Percentiles rank a stretch among this genome's conserved stretches.
phyloP scores from a whole-genome alignment of 169 alveolate species.

The Plasmodium sp. region DNA sequence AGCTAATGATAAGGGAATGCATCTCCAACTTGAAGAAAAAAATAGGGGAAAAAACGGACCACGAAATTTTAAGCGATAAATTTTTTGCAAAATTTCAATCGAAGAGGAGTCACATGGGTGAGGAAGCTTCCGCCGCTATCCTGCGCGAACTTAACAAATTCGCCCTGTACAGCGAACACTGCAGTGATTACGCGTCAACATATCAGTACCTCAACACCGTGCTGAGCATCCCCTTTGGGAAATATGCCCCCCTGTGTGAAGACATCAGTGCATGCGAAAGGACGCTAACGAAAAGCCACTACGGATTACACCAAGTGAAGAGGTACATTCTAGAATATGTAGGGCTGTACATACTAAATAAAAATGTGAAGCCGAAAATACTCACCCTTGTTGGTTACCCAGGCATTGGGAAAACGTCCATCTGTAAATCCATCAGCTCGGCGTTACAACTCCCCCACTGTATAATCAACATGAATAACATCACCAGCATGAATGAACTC shows the following conservation, averaged over 20 bases:
- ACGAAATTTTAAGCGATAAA: conserved; percentile 72
- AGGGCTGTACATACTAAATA: conserved; percentile 87
- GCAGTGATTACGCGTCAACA: conserved; percentile 52
- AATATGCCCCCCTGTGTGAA: conserved; percentile 18
- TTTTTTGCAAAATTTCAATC: conserved; percentile 64
- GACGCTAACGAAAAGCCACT: conserved; percentile 91
- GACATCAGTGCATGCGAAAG: conserved; percentile 40
- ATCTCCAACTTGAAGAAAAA: conserved; percentile 69
- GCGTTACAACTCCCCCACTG: conserved; percentile 91
- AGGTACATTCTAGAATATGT: conserved; percentile 94
- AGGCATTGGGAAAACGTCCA: conserved; percentile 97
- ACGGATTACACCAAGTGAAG: conserved; percentile 94
- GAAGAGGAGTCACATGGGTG: not conserved
- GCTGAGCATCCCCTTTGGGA: conserved; percentile 34
- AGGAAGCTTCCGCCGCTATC: not conserved
- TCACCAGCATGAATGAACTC: conserved; percentile 94
- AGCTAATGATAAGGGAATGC: conserved; percentile 77
- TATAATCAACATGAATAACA: conserved; percentile 92
- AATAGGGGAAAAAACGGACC: conserved; percentile 77
- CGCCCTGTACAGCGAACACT: conserved; percentile 28
- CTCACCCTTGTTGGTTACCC: conserved; percentile 96
- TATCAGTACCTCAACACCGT: conserved; percentile 54
- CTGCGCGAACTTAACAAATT: conserved; percentile 36
- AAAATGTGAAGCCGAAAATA: conserved; percentile 91
- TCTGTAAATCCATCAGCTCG: conserved; percentile 93